Evolutionary conservation across 2,329 filamentous ascomycete genomes (phyloP).

Genomic region (Penicillium thymicola): DNA sequence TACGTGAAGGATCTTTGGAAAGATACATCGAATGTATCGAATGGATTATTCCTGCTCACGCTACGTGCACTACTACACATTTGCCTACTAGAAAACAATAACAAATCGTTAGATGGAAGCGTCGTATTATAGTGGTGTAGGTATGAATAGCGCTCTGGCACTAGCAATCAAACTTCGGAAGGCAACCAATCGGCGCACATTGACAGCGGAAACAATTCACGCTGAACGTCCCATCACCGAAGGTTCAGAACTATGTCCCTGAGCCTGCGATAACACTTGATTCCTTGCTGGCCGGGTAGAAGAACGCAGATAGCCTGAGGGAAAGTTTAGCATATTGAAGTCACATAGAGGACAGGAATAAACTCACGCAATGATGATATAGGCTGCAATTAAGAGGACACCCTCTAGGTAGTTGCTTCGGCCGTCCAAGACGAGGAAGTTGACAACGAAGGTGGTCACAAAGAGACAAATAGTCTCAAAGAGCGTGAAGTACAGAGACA

Average conservation of each 20-base stretch:
- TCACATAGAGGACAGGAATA: background rate
- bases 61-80: background rate
- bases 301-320: constrained; percentile 45
- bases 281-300: constrained; percentile 31
- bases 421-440: constrained; percentile 80
- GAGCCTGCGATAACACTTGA: constrained; percentile 30
- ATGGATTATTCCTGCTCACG: background rate
- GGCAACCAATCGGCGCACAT: background rate
- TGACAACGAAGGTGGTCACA: constrained; percentile 77
- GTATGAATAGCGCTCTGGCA: background rate
- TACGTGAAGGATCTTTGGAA: background rate
- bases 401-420: constrained; percentile 82
- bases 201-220: background rate
- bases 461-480: constrained; percentile 71
- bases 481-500: constrained; percentile 62
- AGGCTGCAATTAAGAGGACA: constrained; percentile 70
- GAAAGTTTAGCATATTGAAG: background rate
- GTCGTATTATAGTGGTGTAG: background rate
- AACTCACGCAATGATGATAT: constrained; percentile 68
- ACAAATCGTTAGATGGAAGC: background rate
- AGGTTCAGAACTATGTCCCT: background rate
- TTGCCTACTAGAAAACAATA: background rate
- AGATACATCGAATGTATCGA: background rate
- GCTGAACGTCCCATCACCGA: background rate
- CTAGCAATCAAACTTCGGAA: background rate